Percentiles rank a stretch among this genome's conserved stretches.
phyloP scores from a whole-genome alignment of 176 grass and related monocot genomes.

The Musa troglodytarum region DNA sequence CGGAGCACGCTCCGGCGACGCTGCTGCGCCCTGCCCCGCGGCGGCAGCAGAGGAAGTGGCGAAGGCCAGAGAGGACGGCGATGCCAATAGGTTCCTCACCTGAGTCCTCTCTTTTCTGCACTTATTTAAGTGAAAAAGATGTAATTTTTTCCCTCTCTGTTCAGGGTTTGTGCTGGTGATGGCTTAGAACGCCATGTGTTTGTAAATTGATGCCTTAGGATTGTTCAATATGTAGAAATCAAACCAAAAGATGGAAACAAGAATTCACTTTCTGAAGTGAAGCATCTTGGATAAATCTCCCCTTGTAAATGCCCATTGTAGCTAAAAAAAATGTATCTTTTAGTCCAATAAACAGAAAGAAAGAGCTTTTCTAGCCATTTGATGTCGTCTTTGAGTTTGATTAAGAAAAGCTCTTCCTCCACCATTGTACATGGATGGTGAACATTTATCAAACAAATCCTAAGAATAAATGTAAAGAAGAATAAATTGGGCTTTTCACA shows the following conservation, averaged over 20 bases:
- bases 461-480: neutral
- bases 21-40: neutral
- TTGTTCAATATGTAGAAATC: neutral
- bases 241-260: neutral
- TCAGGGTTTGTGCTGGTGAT: neutral
- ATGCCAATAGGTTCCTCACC: slow-evolving; percentile 3
- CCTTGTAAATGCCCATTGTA: neutral
- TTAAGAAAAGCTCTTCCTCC: neutral
- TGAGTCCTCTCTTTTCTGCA: neutral
- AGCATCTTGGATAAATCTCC: neutral
- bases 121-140: neutral
- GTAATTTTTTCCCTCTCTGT: neutral
- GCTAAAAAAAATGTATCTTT: neutral
- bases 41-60: neutral
- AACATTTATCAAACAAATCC: neutral
- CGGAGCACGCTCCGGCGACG: slow-evolving; percentile 1
- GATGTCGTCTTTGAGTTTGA: neutral
- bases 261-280: slow-evolving; percentile 2
- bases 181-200: neutral
- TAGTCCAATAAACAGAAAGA: neutral
- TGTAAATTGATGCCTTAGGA: neutral
- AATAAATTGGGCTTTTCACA: neutral
- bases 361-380: neutral
- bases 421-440: neutral
- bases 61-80: slow-evolving; percentile 8